Conservation (phyloP, 2,329 filamentous ascomycete species). For the Dothideomycetes sp. region DNA sequence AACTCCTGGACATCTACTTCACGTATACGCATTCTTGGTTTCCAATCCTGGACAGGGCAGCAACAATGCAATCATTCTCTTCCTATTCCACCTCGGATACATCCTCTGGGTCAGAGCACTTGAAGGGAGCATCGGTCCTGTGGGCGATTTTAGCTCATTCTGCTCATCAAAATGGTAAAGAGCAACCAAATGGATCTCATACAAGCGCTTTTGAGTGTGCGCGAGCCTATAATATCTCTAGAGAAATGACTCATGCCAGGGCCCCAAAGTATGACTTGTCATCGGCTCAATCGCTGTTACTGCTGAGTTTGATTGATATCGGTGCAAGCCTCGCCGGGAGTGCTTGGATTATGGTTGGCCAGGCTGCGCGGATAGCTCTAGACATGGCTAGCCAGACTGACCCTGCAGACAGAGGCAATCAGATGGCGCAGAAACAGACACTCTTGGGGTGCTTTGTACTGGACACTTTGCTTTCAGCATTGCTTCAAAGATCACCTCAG, state of each 20-base stretch:
- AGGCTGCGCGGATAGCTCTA: neutral
- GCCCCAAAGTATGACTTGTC: neutral
- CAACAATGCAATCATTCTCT: conserved; percentile 47
- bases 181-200: neutral
- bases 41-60: conserved; percentile 58
- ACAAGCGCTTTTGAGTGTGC: neutral
- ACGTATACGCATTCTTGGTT: conserved; percentile 69
- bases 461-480: neutral
- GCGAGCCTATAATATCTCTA: neutral
- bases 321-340: neutral
- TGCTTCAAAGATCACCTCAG: neutral
- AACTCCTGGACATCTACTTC: conserved; percentile 61
- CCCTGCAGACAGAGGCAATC: neutral
- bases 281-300: neutral
- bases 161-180: neutral
- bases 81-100: conserved; percentile 24
- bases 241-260: neutral
- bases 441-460: neutral
- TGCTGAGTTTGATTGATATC: neutral
- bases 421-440: neutral
- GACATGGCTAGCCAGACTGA: neutral
- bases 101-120: neutral
- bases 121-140: neutral
- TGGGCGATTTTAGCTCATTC: neutral
- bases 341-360: neutral